phyloP scores from a whole-genome alignment of 2,329 filamentous ascomycete genomes.

The Coniochaeta sp. region DNA sequence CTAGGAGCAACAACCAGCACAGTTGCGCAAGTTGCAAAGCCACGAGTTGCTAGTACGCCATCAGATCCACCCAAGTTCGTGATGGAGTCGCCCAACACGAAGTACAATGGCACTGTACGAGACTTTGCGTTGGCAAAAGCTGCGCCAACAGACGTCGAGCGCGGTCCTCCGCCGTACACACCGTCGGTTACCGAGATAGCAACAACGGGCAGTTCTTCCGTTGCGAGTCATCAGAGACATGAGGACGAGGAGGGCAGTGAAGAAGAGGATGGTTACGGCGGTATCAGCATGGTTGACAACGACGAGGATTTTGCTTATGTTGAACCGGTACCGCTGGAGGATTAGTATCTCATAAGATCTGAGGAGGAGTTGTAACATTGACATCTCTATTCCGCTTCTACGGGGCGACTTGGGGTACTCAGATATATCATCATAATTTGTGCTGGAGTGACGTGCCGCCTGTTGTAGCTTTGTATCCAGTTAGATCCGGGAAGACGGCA shows the following conservation, averaged over 20 bases:
- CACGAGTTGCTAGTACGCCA: background rate
- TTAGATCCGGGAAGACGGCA: no score
- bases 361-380: background rate
- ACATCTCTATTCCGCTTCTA: no score
- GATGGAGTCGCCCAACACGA: background rate
- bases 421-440: background rate
- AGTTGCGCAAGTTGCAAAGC: background rate
- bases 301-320: slow-evolving; percentile 7
- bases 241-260: background rate
- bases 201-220: background rate
- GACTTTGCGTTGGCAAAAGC: background rate
- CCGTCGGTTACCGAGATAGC: background rate
- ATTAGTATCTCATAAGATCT: background rate
- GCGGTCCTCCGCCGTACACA: background rate
- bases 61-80: background rate
- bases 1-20: background rate
- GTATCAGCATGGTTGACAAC: slow-evolving; percentile 9
- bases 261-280: slow-evolving; percentile 6
- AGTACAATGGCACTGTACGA: background rate
- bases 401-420: no score
- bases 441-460: no score
- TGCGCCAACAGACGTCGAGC: background rate
- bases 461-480: no score
- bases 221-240: background rate
- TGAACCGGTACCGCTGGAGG: slow-evolving; percentile 9